These are phyloP conservation scores for Melastoma malabathricum DNA, from an alignment of 345 rosid species.

Conservation along the genomic window DNA sequence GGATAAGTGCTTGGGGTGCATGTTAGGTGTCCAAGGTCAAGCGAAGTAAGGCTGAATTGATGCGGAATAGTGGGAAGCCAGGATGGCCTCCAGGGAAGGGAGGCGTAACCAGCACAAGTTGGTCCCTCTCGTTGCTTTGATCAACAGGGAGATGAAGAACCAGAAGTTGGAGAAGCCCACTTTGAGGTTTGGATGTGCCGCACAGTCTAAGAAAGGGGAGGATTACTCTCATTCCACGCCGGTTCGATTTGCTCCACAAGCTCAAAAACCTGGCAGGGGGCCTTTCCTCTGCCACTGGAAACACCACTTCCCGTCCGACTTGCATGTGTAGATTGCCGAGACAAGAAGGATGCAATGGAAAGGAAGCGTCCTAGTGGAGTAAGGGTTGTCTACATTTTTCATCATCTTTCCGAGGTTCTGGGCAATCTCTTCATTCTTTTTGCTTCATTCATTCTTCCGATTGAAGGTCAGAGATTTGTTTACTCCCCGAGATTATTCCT, in stretches of 20 bases:
- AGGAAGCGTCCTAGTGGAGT: constrained; percentile 77
- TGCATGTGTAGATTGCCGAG: constrained; percentile 54
- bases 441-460: constrained; percentile 2
- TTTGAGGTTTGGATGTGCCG: constrained; percentile 52
- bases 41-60: constrained; percentile 7
- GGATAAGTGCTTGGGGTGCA: too few relatives aligned
- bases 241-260: constrained; percentile 65
- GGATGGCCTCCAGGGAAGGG: constrained; percentile 60
- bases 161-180: constrained; percentile 82
- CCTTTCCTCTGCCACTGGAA: constrained; percentile 90
- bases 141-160: constrained; percentile 45
- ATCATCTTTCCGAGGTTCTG: background rate
- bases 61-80: constrained; percentile 5
- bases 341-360: constrained; percentile 93
- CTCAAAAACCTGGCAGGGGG: constrained; percentile 86
- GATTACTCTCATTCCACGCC: constrained; percentile 75
- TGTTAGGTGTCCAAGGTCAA: background rate
- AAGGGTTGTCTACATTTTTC: constrained; percentile 44
- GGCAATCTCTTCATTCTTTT: background rate
- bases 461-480: background rate
- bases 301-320: too few relatives aligned
- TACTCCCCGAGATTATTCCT: too few relatives aligned
- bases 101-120: constrained; percentile 36
- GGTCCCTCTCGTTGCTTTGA: constrained; percentile 72
- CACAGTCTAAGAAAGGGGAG: constrained; percentile 84